Evolutionary conservation across 2,329 filamentous ascomycete species (phyloP).

Genomic region (Arthrobotrys musiformis): DNA sequence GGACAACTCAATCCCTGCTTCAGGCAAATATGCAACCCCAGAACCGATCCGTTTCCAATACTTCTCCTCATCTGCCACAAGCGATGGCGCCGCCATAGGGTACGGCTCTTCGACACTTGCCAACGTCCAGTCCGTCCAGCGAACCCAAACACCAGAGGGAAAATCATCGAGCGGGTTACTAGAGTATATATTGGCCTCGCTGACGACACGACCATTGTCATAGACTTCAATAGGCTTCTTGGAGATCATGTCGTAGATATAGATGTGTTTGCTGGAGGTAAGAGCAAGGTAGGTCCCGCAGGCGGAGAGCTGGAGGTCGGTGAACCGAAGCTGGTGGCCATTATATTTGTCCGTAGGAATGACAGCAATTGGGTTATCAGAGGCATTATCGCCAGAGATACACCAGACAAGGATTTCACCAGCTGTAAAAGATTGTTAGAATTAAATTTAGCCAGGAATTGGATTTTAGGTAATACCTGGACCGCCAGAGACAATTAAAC

Average conservation of each 20-base stretch:
- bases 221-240: constrained; percentile 59
- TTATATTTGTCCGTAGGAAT: constrained; percentile 57
- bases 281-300: constrained; percentile 59
- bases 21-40: constrained; percentile 43
- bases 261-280: constrained; percentile 60
- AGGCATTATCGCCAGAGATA: constrained; percentile 33
- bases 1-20: constrained; percentile 51
- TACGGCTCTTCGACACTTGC: constrained; percentile 16
- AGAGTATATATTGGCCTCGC: constrained; percentile 57
- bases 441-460: constrained; percentile 15
- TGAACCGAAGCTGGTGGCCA: constrained; percentile 42
- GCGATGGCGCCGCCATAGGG: constrained; percentile 8
- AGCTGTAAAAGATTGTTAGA: constrained; percentile 30
- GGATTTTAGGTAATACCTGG: constrained; percentile 53
- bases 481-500: constrained; percentile 59
- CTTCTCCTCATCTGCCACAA: constrained; percentile 31
- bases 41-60: constrained; percentile 47
- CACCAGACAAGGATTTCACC: constrained; percentile 53
- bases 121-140: constrained; percentile 56
- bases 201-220: constrained; percentile 58
- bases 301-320: constrained; percentile 54
- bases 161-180: constrained; percentile 59
- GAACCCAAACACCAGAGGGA: constrained; percentile 59
- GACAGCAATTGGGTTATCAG: constrained; percentile 56
- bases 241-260: constrained; percentile 59